Base-by-base conservation (phyloP, 352 stramenopile species). In the Globisporangium cederbergense region DNA sequence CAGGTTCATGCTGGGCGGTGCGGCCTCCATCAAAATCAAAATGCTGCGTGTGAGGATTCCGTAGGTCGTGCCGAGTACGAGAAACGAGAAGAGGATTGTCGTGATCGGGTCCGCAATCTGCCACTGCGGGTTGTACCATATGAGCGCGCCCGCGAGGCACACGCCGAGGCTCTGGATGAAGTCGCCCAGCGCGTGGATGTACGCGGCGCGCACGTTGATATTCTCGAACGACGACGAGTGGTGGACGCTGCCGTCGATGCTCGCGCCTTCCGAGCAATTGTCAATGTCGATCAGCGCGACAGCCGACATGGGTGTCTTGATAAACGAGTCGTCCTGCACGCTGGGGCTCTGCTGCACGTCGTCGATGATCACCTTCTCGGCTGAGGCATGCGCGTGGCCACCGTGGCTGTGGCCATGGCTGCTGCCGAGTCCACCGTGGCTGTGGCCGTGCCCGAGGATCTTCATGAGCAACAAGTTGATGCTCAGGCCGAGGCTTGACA, bases 131-230 rank as follows among this genome's bases (percentile, higher is more conserved):
- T 98, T 96, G 71, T 89, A 97, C 96, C 96, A 99, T 76, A 99
- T 99, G 38, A 99, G 66, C 18, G 91, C 76, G 13, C 96, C 97
- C 5, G 97, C 97, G 49, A 99, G 73, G 57, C 98, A 93, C 7
- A 99, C 97, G n/a, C 95, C 95, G 14, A 99, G 72, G 62, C 87
- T 98, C 80, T 99, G 97, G 38, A 98, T 78, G 54, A 99, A 93
- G 76, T 99, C 98, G 4, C 93, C 97, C 9, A 99, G 75, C 2
- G 97, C 97, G 75, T 99, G 97, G 62, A 99, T 90, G 75, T 99
- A 98, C 4, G 97, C 97, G 20, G 97, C 96, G n/a, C 91, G 82
- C n/a, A 99, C 83, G 65, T 98, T 99, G 49, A 99, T 89, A 71
- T 98, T 98, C 61, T 91, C 76, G 63, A 87, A 84, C 43, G 75